These are phyloP conservation scores for Wickerhamomyces chambardii DNA, from an alignment of 805 yeast genomes.

Conservation along the genomic window DNA sequence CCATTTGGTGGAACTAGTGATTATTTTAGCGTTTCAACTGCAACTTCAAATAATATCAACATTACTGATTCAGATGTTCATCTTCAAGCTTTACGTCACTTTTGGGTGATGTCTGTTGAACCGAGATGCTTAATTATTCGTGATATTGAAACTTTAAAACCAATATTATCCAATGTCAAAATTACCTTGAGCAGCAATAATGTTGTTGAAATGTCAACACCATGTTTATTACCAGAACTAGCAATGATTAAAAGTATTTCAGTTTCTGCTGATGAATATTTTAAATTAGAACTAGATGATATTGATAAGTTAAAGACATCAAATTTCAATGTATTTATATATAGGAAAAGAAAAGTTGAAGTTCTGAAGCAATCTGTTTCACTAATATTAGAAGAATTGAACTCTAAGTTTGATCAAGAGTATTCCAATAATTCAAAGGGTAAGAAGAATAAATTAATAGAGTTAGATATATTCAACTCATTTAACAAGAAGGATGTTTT, in stretches of 20 bases:
- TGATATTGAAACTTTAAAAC: conserved; percentile 52
- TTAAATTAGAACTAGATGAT: conserved; percentile 35
- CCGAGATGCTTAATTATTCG: conserved; percentile 74
- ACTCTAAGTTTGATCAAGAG: conserved; percentile 9
- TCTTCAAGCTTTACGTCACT: conserved; percentile 78
- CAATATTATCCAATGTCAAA: conserved; percentile 37
- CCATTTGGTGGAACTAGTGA: conserved; percentile 29
- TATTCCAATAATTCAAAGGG: neutral
- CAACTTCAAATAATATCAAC: conserved; percentile 3
- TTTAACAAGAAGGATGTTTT: conserved; percentile 11
- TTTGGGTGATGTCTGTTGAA: conserved; percentile 83
- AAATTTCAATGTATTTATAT: conserved; percentile 31
- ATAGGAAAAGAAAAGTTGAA: conserved; percentile 25
- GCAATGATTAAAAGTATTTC: conserved; percentile 37
- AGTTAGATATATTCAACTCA: conserved; percentile 6
- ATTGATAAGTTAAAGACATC: conserved; percentile 28
- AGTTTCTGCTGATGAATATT: conserved; percentile 39
- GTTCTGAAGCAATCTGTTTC: conserved; percentile 26
- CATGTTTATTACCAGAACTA: conserved; percentile 61
- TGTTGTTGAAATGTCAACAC: conserved; percentile 32
- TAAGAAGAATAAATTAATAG: conserved; percentile 2
- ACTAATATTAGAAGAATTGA: conserved; percentile 13
- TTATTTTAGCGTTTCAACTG: neutral
- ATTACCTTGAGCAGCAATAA: conserved; percentile 28
- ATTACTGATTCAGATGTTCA: conserved; percentile 43